A percentile compares a stretch with the other conserved stretches of the same genome.
Conservation (phyloP, 78 protist genomes). For the Ministeria vibrans region DNA sequence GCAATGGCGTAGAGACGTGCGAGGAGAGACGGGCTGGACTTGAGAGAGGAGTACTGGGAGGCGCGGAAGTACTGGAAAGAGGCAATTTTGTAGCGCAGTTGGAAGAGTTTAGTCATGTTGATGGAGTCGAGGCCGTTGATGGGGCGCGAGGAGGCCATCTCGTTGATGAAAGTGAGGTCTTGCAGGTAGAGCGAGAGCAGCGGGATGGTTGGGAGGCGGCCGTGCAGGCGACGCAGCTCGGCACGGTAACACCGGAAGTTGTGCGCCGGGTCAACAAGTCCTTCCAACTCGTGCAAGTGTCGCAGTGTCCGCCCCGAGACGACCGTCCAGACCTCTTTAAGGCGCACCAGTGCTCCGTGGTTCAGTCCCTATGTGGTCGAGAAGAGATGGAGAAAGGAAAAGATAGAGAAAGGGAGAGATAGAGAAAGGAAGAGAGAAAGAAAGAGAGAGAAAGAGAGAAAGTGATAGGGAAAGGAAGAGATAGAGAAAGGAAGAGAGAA, state of each 20-base stretch:
- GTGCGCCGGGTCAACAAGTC: neutral
- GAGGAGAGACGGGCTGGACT: too few relatives aligned
- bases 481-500: neutral
- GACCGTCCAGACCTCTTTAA: neutral
- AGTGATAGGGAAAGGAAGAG: neutral
- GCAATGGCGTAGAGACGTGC: too few relatives aligned
- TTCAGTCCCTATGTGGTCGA: too few relatives aligned
- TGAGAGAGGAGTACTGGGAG: too few relatives aligned
- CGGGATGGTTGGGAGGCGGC: neutral
- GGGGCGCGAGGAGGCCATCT: too few relatives aligned
- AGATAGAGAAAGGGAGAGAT: neutral
- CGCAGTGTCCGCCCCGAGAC: neutral
- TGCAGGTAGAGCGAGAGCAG: neutral
- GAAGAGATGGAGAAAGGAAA: neutral
- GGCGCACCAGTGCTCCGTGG: neutral
- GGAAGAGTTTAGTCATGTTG: neutral
- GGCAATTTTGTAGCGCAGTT: too few relatives aligned
- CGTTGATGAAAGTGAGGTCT: constrained; percentile 14
- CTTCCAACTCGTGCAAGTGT: neutral
- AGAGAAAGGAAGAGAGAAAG: too few relatives aligned
- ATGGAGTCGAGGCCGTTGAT: neutral
- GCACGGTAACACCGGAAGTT: constrained; percentile 1
- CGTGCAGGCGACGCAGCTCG: neutral
- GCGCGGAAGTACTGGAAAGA: too few relatives aligned
- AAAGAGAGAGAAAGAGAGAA: too few relatives aligned